These are phyloP conservation scores for Silybum marianum DNA, from an alignment of 129 eudicot genomes.

Conservation along the genomic window DNA sequence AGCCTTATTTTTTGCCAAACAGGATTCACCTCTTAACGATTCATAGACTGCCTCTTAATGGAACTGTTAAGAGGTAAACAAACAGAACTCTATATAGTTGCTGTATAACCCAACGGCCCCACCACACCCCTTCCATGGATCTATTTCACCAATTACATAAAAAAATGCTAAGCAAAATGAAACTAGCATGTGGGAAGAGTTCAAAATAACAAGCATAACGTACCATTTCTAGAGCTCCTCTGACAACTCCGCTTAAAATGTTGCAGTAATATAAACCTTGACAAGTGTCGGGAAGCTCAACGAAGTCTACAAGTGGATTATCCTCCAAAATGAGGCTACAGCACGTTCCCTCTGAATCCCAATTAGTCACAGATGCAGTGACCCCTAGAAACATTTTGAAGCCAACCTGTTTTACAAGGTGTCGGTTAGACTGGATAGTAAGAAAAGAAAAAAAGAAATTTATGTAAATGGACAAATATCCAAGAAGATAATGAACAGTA, in stretches of 20 bases:
- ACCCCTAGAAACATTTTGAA: slow-evolving; percentile 97
- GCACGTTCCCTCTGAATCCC: slow-evolving; percentile 90
- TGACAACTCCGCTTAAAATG: slow-evolving; percentile 88
- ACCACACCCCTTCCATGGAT: background rate
- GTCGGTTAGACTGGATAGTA: background rate
- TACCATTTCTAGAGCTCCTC: slow-evolving; percentile 99
- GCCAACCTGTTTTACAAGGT: slow-evolving; percentile 67
- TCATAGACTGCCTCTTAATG: too few species aligned
- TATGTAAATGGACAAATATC: background rate
- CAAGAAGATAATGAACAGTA: background rate
- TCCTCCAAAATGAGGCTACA: slow-evolving; percentile 96
- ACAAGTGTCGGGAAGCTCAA: slow-evolving; percentile 97
- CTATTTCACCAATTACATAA: background rate
- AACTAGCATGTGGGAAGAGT: background rate
- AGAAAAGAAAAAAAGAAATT: background rate
- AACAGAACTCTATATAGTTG: background rate
- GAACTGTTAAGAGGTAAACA: too few species aligned
- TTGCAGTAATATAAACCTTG: slow-evolving; percentile 97
- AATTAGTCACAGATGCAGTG: slow-evolving; percentile 86
- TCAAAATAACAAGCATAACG: slow-evolving; percentile 4
- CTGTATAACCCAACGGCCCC: background rate
- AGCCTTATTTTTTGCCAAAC: too few species aligned
- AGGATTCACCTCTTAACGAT: too few species aligned
- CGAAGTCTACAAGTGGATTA: slow-evolving; percentile 97
- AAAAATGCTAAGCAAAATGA: background rate